Percentiles rank a stretch among this genome's conserved stretches.
Evolutionary conservation across 139 green algal species (phyloP).

Genomic region (Zygnema cylindricum): DNA sequence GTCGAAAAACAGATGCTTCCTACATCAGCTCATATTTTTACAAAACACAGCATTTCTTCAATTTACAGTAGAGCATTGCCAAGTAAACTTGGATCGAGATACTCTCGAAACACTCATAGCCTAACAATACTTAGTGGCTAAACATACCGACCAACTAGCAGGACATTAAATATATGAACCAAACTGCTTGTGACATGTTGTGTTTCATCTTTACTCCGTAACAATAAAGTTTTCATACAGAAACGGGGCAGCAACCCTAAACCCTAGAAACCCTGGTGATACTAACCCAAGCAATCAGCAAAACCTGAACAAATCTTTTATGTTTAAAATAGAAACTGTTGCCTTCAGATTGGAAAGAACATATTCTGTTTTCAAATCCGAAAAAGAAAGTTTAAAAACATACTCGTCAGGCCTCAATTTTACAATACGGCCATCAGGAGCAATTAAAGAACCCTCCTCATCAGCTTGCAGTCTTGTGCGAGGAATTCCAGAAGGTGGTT

Average conservation of each 20-base stretch:
- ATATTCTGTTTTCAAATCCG: neutral
- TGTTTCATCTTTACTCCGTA: neutral
- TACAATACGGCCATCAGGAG: slow-evolving; percentile 54
- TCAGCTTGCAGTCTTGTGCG: slow-evolving; percentile 40
- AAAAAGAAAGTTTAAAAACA: slow-evolving; percentile 19
- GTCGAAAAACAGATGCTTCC: too few relatives aligned
- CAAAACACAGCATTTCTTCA: too few relatives aligned
- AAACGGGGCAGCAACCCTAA: neutral
- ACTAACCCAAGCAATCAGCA: neutral
- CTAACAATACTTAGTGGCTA: too few relatives aligned
- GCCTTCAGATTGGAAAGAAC: neutral
- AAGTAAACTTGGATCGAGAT: too few relatives aligned
- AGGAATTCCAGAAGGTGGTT: slow-evolving; percentile 60
- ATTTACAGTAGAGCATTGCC: too few relatives aligned
- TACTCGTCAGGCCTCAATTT: slow-evolving; percentile 49
- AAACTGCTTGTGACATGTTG: too few relatives aligned
- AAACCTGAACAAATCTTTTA: neutral
- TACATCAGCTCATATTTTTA: too few relatives aligned
- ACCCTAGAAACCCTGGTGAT: neutral
- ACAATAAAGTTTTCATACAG: neutral
- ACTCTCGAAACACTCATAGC: too few relatives aligned
- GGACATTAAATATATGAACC: too few relatives aligned
- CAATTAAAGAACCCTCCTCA: slow-evolving; percentile 56
- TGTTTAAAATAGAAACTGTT: neutral
- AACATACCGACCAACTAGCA: too few relatives aligned